Conservation (phyloP, 2,329 filamentous ascomycete genomes). For the Pyricularia sp. region DNA sequence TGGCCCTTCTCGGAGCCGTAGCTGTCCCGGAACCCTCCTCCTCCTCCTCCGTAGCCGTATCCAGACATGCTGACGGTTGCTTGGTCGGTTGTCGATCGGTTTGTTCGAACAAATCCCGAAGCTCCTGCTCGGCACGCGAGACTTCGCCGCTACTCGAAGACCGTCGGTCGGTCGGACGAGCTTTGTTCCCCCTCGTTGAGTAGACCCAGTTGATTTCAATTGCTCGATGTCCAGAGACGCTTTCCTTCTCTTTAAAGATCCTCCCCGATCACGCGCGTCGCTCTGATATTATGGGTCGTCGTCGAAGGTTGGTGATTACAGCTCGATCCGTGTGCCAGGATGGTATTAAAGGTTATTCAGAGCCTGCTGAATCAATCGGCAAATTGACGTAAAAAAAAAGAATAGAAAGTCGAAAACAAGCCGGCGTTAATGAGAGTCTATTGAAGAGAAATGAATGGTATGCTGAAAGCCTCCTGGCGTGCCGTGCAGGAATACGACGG, state of each 20-base stretch:
- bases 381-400: slow-evolving; percentile 18
- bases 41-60: slow-evolving; percentile 19
- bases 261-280: not conserved
- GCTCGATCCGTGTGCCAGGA: slow-evolving; percentile 5
- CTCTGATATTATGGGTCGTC: slow-evolving; percentile 2
- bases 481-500: slow-evolving; percentile 15
- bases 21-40: slow-evolving; percentile 9
- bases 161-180: not conserved
- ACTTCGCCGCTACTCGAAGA: not conserved
- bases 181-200: slow-evolving; percentile 1
- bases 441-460: slow-evolving; percentile 16
- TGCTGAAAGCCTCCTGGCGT: slow-evolving; percentile 22
- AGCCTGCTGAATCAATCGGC: slow-evolving; percentile 39
- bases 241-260: slow-evolving; percentile 3
- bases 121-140: not conserved
- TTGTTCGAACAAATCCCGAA: slow-evolving; percentile 2
- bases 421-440: slow-evolving; percentile 10
- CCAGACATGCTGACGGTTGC: slow-evolving; percentile 18
- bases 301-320: not conserved
- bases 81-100: slow-evolving; percentile 2
- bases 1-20: slow-evolving; percentile 26
- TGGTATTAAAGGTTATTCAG: slow-evolving; percentile 29
- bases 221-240: not conserved
- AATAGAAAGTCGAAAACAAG: slow-evolving; percentile 12
- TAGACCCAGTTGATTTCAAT: not conserved